Percentiles rank a stretch among this genome's conserved stretches.
Evolutionary conservation across 2,329 filamentous ascomycete genomes (phyloP).

Genomic region (Stemphylium vesicarium): DNA sequence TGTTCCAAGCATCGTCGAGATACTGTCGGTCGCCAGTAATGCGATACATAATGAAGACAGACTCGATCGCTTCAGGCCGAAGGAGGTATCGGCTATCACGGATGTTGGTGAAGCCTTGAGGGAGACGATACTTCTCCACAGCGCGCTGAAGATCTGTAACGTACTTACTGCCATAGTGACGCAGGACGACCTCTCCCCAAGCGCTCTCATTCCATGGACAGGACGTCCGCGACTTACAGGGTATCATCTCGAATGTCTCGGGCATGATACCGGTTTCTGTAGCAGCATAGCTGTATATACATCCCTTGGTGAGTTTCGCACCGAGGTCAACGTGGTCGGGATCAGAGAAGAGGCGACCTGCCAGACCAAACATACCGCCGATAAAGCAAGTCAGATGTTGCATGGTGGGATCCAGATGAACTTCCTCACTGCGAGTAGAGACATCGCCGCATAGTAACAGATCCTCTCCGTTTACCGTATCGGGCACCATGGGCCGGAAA

Average conservation of each 20-base stretch:
- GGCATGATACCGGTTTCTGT: slow-evolving; percentile 66
- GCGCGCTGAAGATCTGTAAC: slow-evolving; percentile 19
- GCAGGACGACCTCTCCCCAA: slow-evolving; percentile 53
- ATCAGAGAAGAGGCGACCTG: slow-evolving; percentile 62
- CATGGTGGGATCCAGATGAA: slow-evolving; percentile 54
- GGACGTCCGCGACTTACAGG: slow-evolving; percentile 50
- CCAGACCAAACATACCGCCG: slow-evolving; percentile 67
- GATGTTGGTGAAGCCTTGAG: slow-evolving; percentile 50
- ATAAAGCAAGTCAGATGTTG: slow-evolving; percentile 67
- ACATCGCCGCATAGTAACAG: slow-evolving; percentile 49
- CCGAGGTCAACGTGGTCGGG: slow-evolving; percentile 62
- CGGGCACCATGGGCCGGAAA: slow-evolving; percentile 53
- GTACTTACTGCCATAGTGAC: slow-evolving; percentile 25
- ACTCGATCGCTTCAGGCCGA: slow-evolving; percentile 65
- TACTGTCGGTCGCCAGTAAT: slow-evolving; percentile 60
- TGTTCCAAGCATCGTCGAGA: slow-evolving; percentile 55
- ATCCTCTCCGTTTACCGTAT: slow-evolving; percentile 29
- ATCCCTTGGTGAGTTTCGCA: slow-evolving; percentile 65
- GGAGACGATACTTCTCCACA: slow-evolving; percentile 34
- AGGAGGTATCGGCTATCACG: slow-evolving; percentile 54
- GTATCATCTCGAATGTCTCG: slow-evolving; percentile 60
- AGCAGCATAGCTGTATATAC: slow-evolving; percentile 65
- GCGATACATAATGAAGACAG: slow-evolving; percentile 65
- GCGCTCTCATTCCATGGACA: slow-evolving; percentile 62
- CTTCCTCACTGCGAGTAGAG: slow-evolving; percentile 17